These are phyloP conservation scores for Erodium maritimum DNA, from an alignment of 345 rosid species.

Conservation along the genomic window DNA sequence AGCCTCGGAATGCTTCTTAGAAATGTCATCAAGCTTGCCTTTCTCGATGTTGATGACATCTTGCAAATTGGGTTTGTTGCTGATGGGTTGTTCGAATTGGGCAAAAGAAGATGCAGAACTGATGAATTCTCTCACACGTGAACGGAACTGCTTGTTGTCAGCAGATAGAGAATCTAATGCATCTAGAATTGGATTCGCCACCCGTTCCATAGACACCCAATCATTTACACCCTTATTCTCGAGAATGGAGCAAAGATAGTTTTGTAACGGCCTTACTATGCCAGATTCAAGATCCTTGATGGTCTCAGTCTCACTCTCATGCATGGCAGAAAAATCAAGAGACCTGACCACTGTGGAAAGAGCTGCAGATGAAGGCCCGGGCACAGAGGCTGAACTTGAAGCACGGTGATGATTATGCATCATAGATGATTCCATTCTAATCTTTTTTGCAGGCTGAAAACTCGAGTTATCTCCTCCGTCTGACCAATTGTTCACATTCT, in stretches of 20 bases:
- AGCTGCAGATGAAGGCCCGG: neutral
- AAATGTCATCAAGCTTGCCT: constrained; percentile 16
- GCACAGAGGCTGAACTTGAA: neutral
- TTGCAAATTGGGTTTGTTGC: constrained; percentile 8
- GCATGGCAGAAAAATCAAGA: neutral
- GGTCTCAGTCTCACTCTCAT: too few relatives aligned
- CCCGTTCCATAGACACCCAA: neutral
- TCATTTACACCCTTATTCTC: neutral
- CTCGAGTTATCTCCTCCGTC: neutral
- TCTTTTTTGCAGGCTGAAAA: neutral
- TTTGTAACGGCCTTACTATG: neutral
- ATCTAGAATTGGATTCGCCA: neutral
- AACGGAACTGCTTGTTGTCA: neutral
- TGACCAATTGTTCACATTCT: neutral
- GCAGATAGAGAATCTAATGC: neutral
- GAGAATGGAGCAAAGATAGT: neutral
- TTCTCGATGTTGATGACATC: constrained; percentile 18
- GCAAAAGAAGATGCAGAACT: constrained; percentile 7
- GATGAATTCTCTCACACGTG: constrained; percentile 1
- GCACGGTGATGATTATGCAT: neutral
- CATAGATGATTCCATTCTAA: neutral
- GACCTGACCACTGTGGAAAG: neutral
- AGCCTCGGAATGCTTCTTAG: constrained; percentile 17
- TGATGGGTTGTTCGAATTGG: constrained; percentile 9
- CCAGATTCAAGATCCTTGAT: neutral